Evolutionary conservation across 2,329 filamentous ascomycete genomes (phyloP).

Genomic region (Monilinia aucupariae): DNA sequence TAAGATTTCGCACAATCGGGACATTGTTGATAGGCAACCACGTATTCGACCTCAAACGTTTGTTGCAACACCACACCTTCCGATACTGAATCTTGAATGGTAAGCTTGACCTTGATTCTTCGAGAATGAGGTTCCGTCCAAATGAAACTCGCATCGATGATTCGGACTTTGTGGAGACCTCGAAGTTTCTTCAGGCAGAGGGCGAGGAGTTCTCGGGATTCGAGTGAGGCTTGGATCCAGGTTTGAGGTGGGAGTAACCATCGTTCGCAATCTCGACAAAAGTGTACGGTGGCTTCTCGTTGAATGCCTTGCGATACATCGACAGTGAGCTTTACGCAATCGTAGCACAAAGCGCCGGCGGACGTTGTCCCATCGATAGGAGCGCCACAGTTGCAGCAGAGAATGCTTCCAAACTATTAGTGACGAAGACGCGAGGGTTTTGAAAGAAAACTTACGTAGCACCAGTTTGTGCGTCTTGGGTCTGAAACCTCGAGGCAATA

Average conservation of each 20-base stretch:
- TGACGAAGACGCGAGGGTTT: constrained; percentile 7
- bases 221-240: constrained; percentile 79
- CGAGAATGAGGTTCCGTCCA: constrained; percentile 98
- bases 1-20: constrained; percentile 93
- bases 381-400: constrained; percentile 96
- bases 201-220: constrained; percentile 88
- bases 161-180: constrained; percentile 81
- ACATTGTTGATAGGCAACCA: constrained; percentile 88
- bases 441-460: constrained; percentile 47
- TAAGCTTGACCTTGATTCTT: constrained; percentile 90
- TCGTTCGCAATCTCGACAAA: constrained; percentile 89
- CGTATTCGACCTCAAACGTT: constrained; percentile 88
- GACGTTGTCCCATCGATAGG: constrained; percentile 87
- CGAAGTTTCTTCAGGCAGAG: constrained; percentile 84
- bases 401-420: constrained; percentile 54
- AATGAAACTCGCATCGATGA: constrained; percentile 93
- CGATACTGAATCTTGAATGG: constrained; percentile 67
- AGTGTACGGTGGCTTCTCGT: constrained; percentile 82
- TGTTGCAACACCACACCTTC: constrained; percentile 74
- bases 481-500: constrained; percentile 37
- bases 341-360: constrained; percentile 84
- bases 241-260: constrained; percentile 82
- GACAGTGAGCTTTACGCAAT: constrained; percentile 90
- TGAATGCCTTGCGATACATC: constrained; percentile 91
- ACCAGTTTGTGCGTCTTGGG: constrained; percentile 35